These are phyloP conservation scores for Paramecium caudatum DNA, from an alignment of 73 alveolate species.

Conservation along the genomic window DNA sequence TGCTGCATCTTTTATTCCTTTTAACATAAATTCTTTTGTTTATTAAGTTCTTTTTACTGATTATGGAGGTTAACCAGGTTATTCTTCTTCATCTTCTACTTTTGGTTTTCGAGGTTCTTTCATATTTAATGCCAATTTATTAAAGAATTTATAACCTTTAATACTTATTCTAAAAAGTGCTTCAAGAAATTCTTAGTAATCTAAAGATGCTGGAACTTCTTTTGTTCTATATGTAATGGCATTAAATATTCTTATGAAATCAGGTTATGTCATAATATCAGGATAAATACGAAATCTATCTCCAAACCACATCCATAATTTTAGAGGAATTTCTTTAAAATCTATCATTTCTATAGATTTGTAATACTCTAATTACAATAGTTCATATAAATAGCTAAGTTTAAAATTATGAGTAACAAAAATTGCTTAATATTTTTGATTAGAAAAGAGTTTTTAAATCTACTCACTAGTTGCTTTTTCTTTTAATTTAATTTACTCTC, in stretches of 20 bases:
- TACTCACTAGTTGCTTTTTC: conserved; percentile 58
- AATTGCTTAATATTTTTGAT: not conserved
- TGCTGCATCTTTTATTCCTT: not conserved
- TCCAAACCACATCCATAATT: conserved; percentile 69
- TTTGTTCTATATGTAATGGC: conserved; percentile 21
- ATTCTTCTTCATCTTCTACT: not conserved
- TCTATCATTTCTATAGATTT: conserved; percentile 14
- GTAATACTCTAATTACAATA: conserved; percentile 15
- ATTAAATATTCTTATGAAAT: conserved; percentile 40
- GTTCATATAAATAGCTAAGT: conserved; percentile 50
- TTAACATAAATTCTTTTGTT: conserved; percentile 45
- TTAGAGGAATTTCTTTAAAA: not conserved
- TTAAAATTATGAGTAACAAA: conserved; percentile 4
- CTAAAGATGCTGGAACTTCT: conserved; percentile 12
- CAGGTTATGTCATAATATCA: not conserved
- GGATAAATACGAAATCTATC: conserved; percentile 61
- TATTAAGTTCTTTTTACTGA: conserved; percentile 49
- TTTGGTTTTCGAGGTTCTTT: conserved; percentile 43
- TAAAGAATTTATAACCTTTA: conserved; percentile 48
- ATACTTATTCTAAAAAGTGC: conserved; percentile 37
- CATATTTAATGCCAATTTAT: conserved; percentile 2
- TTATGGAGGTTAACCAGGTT: conserved; percentile 28
- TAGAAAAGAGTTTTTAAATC: not conserved
- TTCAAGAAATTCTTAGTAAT: conserved; percentile 32
- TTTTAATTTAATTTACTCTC: conserved; percentile 30